phyloP scores from a whole-genome alignment of 352 stramenopile species.

The Phytopythium oedochilum region DNA sequence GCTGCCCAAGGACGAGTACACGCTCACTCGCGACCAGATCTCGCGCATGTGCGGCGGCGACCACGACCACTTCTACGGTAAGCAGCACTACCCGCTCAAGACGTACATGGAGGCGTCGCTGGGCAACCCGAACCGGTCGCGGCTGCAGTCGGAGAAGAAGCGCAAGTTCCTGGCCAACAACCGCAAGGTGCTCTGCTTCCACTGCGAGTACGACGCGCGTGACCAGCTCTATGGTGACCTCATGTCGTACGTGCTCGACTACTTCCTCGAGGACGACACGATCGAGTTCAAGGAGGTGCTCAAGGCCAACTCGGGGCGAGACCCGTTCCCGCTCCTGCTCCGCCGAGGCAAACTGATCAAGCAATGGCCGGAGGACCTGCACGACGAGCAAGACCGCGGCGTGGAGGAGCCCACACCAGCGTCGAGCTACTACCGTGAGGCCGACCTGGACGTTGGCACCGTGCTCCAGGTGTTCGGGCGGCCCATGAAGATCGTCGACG shows the following conservation, averaged over 20 bases:
- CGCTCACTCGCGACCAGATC: slow-evolving; percentile 70
- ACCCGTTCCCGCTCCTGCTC: slow-evolving; percentile 76
- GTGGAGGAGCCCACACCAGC: slow-evolving; percentile 63
- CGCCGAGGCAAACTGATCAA: slow-evolving; percentile 60
- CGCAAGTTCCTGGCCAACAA: slow-evolving; percentile 86
- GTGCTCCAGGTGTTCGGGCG: slow-evolving; percentile 69
- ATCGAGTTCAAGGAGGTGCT: slow-evolving; percentile 86
- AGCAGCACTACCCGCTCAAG: slow-evolving; percentile 73
- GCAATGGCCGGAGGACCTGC: slow-evolving; percentile 55
- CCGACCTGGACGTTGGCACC: slow-evolving; percentile 58
- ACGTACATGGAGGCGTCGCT: slow-evolving; percentile 83
- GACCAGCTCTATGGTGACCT: slow-evolving; percentile 79
- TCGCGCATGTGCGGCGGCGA: slow-evolving; percentile 67
- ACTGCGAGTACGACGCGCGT: slow-evolving; percentile 82
- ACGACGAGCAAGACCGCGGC: slow-evolving; percentile 67
- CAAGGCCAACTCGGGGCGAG: slow-evolving; percentile 74
- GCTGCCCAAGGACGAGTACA: slow-evolving; percentile 83
- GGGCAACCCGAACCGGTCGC: slow-evolving; percentile 64
- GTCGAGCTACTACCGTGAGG: slow-evolving; percentile 70
- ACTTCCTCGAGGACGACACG: slow-evolving; percentile 88
- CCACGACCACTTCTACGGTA: slow-evolving; percentile 70
- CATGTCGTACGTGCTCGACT: slow-evolving; percentile 76
- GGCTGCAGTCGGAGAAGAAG: slow-evolving; percentile 70
- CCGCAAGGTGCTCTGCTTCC: slow-evolving; percentile 82
- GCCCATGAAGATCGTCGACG: slow-evolving; percentile 67